phyloP scores from a whole-genome alignment of 805 yeast genomes.

The Kazachstania martiniae region DNA sequence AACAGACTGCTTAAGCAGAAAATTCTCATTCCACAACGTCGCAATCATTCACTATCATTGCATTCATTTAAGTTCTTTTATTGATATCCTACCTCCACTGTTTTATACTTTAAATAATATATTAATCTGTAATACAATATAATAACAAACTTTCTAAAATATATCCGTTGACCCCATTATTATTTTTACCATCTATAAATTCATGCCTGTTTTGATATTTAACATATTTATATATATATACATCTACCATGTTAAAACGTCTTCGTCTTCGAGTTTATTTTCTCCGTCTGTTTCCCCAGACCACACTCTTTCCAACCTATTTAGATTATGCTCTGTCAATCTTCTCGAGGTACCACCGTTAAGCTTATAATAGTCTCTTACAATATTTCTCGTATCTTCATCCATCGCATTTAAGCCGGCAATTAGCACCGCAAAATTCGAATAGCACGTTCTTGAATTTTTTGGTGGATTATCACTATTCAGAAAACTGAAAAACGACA shows the following conservation, averaged over 20 bases:
- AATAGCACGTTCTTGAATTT: conserved; percentile 28
- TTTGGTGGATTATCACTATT: conserved; percentile 28
- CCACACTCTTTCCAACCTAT: conserved; percentile 28
- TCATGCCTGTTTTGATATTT: no score
- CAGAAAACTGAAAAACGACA: conserved; percentile 25
- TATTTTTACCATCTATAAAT: no score
- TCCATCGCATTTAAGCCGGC: conserved; percentile 30
- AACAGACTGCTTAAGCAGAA: no score
- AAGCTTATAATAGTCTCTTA: conserved; percentile 22
- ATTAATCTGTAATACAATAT: no score
- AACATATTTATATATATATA: no score
- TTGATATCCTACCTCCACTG: no score
- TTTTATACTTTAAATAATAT: no score
- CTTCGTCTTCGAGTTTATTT: conserved; percentile 26
- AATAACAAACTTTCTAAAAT: no score
- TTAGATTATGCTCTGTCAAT: conserved; percentile 26
- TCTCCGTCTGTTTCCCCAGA: conserved; percentile 22
- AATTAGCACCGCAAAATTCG: conserved; percentile 27
- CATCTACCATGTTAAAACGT: conserved; percentile 27
- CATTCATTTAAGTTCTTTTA: no score
- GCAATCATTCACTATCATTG: no score
- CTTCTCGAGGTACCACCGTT: conserved; percentile 25
- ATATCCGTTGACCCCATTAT: no score
- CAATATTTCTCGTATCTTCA: conserved; percentile 24
- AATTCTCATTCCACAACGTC: no score